Conservation (phyloP, 2,329 filamentous ascomycete species). For the Paecilomyces sp. region DNA sequence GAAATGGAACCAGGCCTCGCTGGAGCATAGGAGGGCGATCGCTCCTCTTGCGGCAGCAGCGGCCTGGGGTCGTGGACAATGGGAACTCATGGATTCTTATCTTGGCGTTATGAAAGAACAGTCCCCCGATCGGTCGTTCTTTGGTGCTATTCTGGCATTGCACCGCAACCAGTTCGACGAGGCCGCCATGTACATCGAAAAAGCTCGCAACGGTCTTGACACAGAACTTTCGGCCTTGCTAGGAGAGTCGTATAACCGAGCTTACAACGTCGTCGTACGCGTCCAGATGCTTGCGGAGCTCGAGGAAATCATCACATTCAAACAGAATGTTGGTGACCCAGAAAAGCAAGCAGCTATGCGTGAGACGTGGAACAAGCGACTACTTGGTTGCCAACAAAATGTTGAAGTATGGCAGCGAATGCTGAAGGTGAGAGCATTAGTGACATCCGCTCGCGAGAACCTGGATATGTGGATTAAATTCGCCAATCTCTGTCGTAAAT, state of each 20-base stretch:
- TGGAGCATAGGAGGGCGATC: slow-evolving; percentile 83
- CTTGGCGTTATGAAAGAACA: slow-evolving; percentile 88
- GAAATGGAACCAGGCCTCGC: slow-evolving; percentile 84
- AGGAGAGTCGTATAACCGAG: slow-evolving; percentile 96
- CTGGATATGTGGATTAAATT: slow-evolving; percentile 99
- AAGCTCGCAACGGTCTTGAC: slow-evolving; percentile 86
- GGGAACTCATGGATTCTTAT: slow-evolving; percentile 98
- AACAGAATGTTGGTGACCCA: slow-evolving; percentile 71
- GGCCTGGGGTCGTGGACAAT: slow-evolving; percentile 93
- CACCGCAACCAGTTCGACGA: slow-evolving; percentile 95
- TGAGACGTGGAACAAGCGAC: slow-evolving; percentile 87
- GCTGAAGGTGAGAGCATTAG: slow-evolving; percentile 86
- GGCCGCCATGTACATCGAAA: slow-evolving; percentile 79
- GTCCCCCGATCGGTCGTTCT: slow-evolving; percentile 94
- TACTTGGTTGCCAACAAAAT: slow-evolving; percentile 92
- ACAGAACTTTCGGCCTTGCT: slow-evolving; percentile 92
- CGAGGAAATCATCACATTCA: slow-evolving; percentile 96
- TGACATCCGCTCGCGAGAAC: slow-evolving; percentile 86
- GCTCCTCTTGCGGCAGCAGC: slow-evolving; percentile 90
- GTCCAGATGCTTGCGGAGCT: slow-evolving; percentile 99
- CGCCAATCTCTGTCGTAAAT: slow-evolving; percentile 95
- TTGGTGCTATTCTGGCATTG: slow-evolving; percentile 88
- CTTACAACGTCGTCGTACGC: slow-evolving; percentile 94
- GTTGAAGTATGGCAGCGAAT: slow-evolving; percentile 98
- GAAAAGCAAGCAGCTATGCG: slow-evolving; percentile 88